Evolutionary conservation across 139 green algal species (phyloP), one percentile per base, ranked within the genome.

Genomic region (Ettlia oleoabundans): DNA sequence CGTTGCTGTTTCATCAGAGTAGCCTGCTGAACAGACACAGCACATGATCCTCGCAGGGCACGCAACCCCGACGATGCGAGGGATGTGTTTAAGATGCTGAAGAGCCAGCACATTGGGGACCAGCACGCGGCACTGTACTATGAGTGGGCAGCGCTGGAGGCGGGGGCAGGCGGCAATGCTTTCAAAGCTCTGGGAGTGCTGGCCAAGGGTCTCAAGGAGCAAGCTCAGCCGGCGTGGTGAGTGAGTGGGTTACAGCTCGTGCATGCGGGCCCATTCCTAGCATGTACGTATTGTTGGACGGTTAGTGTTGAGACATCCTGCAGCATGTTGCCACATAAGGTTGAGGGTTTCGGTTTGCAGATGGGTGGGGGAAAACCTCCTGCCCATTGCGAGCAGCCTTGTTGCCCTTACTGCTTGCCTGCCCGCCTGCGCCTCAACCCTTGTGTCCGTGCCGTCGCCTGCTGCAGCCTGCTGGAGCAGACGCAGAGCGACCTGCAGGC

Each of bases 61-160:
- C 75, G 75, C 58, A 91, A 89, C 53, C 80, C 91, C 38, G 94
- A 98, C 65, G 95, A 98, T 51, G 95, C 91, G 1, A 82, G 93
- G 4, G 95, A 98, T 77, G 94, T 92, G 0, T 94, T 97, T 82
- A 97, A 98, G 85, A 93, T 87, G 33, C 89, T 98, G 19, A 95
- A 93, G 63, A 93, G 91, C 73, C 89, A 95, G 80, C 83, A 88
- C 24, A 89, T 97, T 51, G 93, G 90, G 3, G 79, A 84, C 41
- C 75, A 37, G 19, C 89, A 65, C 55, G 91, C 90, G 2, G 58
- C 78, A 2, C 84, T 98, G 47, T 98, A 94, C 77, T 35, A 83
- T 26, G 86, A 94, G 72, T 98, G 95, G 95, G 95, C 93, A 3
- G 32, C 47, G 2, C 88, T 98, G 68, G 95, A 97, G 85, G 21